Evolutionary conservation across 2,329 filamentous ascomycete species (phyloP).

Genomic region (Microascus cirrosus): DNA sequence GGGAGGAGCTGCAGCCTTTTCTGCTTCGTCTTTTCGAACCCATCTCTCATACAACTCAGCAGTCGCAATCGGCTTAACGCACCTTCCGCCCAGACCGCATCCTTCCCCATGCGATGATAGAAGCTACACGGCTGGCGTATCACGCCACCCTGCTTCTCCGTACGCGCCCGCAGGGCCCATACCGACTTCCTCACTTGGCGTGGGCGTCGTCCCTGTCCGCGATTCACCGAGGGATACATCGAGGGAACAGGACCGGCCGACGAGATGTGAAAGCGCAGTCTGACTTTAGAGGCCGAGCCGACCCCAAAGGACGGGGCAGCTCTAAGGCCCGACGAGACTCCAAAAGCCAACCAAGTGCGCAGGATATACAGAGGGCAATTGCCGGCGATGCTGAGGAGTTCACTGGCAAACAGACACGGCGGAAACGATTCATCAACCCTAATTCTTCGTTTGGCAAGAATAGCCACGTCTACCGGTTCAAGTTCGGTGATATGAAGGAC

Average conservation of each 20-base stretch:
- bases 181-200: constrained; percentile 2
- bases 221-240: constrained; percentile 55
- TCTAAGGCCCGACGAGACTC: background rate
- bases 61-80: background rate
- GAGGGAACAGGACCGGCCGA: constrained; percentile 22
- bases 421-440: constrained; percentile 40
- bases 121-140: background rate
- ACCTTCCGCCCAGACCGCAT: background rate
- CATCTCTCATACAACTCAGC: background rate
- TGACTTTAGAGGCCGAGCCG: background rate
- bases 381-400: constrained; percentile 11
- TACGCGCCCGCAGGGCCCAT: constrained; percentile 6
- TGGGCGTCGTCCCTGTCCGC: constrained; percentile 40
- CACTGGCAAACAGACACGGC: constrained; percentile 28
- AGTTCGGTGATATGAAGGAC: constrained; percentile 29
- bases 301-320: background rate
- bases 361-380: constrained; percentile 15
- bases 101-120: constrained; percentile 2
- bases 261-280: background rate
- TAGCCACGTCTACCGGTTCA: constrained; percentile 44
- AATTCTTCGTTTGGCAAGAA: constrained; percentile 37
- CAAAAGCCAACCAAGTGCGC: background rate
- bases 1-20: background rate
- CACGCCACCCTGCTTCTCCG: constrained; percentile 10
- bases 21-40: background rate